Base-by-base conservation (phyloP, 1,284 basidiomycete genomes). In the Mrakiaceae sp. region DNA sequence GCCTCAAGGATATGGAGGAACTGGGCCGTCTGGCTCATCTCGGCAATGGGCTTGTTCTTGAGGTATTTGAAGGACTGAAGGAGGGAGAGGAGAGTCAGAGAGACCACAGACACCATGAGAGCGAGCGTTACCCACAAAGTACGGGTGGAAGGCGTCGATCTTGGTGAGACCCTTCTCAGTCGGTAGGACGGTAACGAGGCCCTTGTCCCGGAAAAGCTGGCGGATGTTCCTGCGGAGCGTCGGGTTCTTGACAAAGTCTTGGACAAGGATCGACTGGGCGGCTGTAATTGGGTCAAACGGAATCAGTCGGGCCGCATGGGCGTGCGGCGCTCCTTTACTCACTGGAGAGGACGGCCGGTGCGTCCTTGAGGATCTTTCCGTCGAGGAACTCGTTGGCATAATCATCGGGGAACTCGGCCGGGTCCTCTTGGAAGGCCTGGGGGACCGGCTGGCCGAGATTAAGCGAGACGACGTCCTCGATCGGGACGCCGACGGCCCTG, bases 41-140 rank as follows among this genome's bases (percentile, higher is more conserved):
- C 81, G n/a, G 75, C 74, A 46, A 91, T 82, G 9, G 84, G 87
- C 74, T 98, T 98, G 70, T 87, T 81, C 52, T 82, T 79, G 51
- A 98, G 80, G 78, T 97, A 98, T 80, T 98, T 98, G 84, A 98
- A 98, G 70, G 86, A 86, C 91, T 96, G 70, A 66, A 59, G 67
- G 57, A 53, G 12, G 7, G 2, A 14, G 12, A 12, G 39, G 14
- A n/a, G 42, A 44, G 6, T 14, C 54, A 14, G 7, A 43, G n/a
- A n/a, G 50, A 53, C 53, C 27, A 7, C 12, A 39, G 16, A 49
- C 5, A 27, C 44, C 14, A 42, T 43, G n/a, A 53, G 50, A 40
- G 49, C 49, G 49, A 42, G 12, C 56, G n/a, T 8, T 11, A 4
- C 90, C 69, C 73, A 93, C 94, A 73, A 86, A 92, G 77, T 89